Percentiles rank a stretch among this genome's conserved stretches.
Conservation (phyloP, 805 yeast genomes). For the Lipomyces sp. region DNA sequence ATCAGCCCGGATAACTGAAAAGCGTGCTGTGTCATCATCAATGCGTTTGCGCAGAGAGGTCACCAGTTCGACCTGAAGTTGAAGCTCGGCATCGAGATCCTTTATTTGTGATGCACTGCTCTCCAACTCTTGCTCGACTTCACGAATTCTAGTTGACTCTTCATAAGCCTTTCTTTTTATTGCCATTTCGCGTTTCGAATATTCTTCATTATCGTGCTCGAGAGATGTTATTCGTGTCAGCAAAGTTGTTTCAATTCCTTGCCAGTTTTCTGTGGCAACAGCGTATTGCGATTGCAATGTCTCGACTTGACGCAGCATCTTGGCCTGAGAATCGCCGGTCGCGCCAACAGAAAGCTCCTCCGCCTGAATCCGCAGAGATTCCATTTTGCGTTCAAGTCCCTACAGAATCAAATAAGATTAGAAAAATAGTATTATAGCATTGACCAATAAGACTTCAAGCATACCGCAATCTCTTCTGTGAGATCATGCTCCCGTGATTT, state of each 20-base stretch:
- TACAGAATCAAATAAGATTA: conserved; percentile 40
- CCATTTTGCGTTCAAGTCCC: conserved; percentile 68
- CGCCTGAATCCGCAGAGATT: conserved; percentile 57
- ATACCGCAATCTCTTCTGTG: conserved; percentile 29
- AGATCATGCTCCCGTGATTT: conserved; percentile 32
- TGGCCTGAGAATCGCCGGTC: conserved; percentile 37
- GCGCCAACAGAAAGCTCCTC: conserved; percentile 47
- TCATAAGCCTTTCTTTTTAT: conserved; percentile 20
- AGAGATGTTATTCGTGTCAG: conserved; percentile 46
- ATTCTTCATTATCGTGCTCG: conserved; percentile 46
- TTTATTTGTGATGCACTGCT: conserved; percentile 4
- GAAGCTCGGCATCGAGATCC: conserved; percentile 24
- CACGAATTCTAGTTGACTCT: neutral
- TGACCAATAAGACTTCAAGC: too few species aligned
- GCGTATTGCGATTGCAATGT: conserved; percentile 67
- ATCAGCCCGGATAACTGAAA: conserved; percentile 19
- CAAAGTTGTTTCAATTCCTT: conserved; percentile 67
- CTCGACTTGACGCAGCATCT: conserved; percentile 46
- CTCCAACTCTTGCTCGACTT: conserved; percentile 16
- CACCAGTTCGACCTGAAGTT: conserved; percentile 18
- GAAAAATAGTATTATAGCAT: conserved; percentile 28
- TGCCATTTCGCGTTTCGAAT: conserved; percentile 35
- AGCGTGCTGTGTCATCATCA: conserved; percentile 21
- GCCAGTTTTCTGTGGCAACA: conserved; percentile 78
- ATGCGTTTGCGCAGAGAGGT: conserved; percentile 18